Percentiles rank a stretch among this genome's conserved stretches.
These are phyloP conservation scores for Candida glucosophila DNA, from an alignment of 1,139 yeast species.

Conservation along the genomic window DNA sequence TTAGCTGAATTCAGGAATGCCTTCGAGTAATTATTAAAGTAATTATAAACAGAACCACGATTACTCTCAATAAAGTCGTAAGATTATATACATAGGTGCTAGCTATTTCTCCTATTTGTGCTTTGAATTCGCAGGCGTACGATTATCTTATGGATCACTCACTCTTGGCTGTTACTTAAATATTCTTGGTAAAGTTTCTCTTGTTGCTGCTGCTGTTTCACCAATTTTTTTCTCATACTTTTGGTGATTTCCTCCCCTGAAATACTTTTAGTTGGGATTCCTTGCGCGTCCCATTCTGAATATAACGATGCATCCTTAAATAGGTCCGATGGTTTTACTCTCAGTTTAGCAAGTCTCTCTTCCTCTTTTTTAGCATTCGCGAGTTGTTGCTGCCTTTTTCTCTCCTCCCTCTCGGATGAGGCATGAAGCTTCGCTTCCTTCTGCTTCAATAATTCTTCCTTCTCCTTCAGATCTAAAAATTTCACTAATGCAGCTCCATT, in stretches of 20 bases:
- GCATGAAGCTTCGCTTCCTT: conserved; percentile 55
- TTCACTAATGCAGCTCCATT: conserved; percentile 76
- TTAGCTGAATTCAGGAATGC: conserved; percentile 19
- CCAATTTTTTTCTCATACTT: conserved; percentile 73
- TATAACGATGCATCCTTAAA: conserved; percentile 52
- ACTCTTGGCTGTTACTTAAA: too few relatives aligned
- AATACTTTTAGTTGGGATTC: conserved; percentile 70
- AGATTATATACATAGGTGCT: conserved; percentile 1
- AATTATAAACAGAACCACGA: too few relatives aligned
- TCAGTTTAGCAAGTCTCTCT: conserved; percentile 63
- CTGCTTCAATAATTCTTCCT: conserved; percentile 51
- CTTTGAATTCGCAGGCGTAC: conserved; percentile 1
- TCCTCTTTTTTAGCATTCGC: conserved; percentile 50
- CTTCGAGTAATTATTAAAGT: too few relatives aligned
- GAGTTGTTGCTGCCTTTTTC: conserved; percentile 30
- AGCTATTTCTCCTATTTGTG: neutral
- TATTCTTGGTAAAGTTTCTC: conserved; percentile 73
- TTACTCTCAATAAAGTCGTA: too few relatives aligned
- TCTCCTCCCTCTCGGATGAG: conserved; percentile 29
- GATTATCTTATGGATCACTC: too few relatives aligned
- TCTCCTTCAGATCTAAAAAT: conserved; percentile 64
- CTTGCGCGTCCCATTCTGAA: conserved; percentile 75
- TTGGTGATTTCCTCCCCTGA: conserved; percentile 86
- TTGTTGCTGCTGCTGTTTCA: conserved; percentile 72
- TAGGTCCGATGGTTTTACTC: conserved; percentile 61